Evolutionary conservation across 495 filamentous ascomycete species (phyloP).

Genomic region (Neurospora hispaniola): DNA sequence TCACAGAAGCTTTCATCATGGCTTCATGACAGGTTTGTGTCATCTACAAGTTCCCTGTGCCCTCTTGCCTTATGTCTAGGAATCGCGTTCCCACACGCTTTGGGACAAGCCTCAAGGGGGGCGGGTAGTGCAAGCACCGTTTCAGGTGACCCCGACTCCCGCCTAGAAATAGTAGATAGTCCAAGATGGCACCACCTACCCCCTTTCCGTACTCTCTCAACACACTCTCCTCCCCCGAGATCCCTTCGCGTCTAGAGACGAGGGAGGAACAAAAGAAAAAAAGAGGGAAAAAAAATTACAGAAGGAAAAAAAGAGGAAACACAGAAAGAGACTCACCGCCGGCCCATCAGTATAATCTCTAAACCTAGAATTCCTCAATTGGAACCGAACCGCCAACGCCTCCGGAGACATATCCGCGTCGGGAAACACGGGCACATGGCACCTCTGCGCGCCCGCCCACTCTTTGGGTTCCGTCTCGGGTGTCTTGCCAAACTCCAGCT

Average conservation of each 20-base stretch:
- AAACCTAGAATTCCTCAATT: slow-evolving; percentile 19
- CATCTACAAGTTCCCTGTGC: background rate
- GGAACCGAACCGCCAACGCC: slow-evolving; percentile 27
- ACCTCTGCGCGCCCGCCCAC: slow-evolving; percentile 38
- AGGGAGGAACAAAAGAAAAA: background rate
- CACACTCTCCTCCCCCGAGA: background rate
- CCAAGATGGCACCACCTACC: background rate
- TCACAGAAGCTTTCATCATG: background rate
- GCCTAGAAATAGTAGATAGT: no score
- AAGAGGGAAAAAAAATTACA: no score
- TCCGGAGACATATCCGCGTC: slow-evolving; percentile 47
- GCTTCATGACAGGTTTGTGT: background rate
- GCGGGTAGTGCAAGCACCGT: background rate
- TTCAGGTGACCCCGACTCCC: background rate
- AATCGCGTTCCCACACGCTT: background rate
- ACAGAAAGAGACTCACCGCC: slow-evolving; percentile 25
- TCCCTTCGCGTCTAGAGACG: background rate
- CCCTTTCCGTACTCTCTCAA: background rate
- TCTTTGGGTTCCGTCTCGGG: slow-evolving; percentile 14
- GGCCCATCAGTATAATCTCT: slow-evolving; percentile 33
- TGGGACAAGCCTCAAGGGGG: background rate
- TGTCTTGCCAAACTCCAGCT: background rate
- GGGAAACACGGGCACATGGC: slow-evolving; percentile 49
- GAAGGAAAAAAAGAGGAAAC: background rate
- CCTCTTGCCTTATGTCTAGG: background rate